Evolutionary conservation across 768 basidiomycete species (phyloP).

Genomic region (Panaeolus papilionaceus): DNA sequence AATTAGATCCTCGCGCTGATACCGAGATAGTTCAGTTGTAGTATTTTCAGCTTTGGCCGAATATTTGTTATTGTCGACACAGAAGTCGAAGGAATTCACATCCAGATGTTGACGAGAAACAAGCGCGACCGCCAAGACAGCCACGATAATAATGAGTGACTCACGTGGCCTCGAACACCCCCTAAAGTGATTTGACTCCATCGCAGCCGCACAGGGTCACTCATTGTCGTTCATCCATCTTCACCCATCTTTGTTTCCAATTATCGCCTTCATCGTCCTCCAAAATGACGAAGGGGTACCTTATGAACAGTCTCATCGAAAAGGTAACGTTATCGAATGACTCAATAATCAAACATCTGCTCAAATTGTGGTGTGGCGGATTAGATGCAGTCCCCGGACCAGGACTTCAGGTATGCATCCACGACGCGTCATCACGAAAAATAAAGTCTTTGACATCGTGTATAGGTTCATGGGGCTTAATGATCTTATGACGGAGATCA

Average conservation of each 20-base stretch:
- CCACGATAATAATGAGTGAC: not conserved
- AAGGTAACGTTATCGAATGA: constrained; percentile 52
- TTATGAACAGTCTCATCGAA: constrained; percentile 86
- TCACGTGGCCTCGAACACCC: constrained; percentile 5
- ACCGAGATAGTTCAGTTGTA: not conserved
- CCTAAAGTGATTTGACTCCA: constrained; percentile 13
- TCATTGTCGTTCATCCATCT: constrained; percentile 14
- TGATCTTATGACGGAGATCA: constrained; percentile 90
- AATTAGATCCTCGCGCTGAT: not conserved
- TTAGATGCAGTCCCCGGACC: constrained; percentile 90
- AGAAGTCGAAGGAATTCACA: too few species aligned
- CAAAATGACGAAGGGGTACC: constrained; percentile 84
- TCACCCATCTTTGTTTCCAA: constrained; percentile 4
- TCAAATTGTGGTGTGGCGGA: constrained; percentile 23
- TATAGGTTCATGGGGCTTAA: constrained; percentile 96
- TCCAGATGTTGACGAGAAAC: not conserved
- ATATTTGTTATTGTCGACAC: too few species aligned
- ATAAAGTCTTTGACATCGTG: constrained; percentile 23
- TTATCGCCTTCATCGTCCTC: constrained; percentile 22
- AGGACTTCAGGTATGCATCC: constrained; percentile 78
- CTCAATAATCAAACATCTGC: not conserved
- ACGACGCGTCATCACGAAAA: constrained; percentile 33
- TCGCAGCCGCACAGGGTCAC: constrained; percentile 3
- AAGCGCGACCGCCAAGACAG: not conserved
- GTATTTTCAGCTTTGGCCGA: not conserved